These are phyloP conservation scores for Leccinum variicolor DNA, from an alignment of 768 basidiomycete species.

Conservation along the genomic window DNA sequence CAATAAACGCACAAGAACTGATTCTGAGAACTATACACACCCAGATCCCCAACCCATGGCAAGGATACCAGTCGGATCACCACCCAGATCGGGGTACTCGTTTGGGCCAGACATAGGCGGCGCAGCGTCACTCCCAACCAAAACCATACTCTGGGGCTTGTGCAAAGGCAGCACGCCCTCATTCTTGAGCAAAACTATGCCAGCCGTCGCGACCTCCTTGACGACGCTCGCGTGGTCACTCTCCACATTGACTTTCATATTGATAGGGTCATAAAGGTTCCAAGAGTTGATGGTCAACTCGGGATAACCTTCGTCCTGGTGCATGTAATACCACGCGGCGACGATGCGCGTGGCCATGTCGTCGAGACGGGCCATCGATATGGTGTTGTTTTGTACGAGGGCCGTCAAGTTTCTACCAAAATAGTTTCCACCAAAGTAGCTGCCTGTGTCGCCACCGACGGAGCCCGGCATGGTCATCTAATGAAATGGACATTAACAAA, in stretches of 20 bases:
- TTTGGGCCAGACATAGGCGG: constrained; percentile 69
- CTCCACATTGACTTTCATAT: constrained; percentile 52
- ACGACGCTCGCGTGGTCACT: constrained; percentile 50
- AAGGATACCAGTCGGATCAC: constrained; percentile 60
- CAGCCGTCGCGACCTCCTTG: constrained; percentile 61
- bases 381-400: constrained; percentile 57
- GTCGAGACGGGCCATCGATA: constrained; percentile 54
- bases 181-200: constrained; percentile 73
- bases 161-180: constrained; percentile 54
- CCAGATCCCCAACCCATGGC: constrained; percentile 95
- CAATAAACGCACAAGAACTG: not conserved
- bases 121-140: constrained; percentile 65
- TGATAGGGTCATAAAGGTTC: constrained; percentile 27
- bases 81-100: constrained; percentile 60
- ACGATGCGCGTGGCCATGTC: constrained; percentile 73
- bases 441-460: constrained; percentile 35
- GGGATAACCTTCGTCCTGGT: constrained; percentile 32
- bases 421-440: constrained; percentile 29
- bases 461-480: constrained; percentile 78
- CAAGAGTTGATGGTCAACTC: constrained; percentile 25
- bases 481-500: not conserved
- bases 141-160: constrained; percentile 53
- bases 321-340: constrained; percentile 54
- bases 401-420: constrained; percentile 59
- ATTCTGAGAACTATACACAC: constrained; percentile 17